Base-by-base conservation (phyloP, 2,329 filamentous ascomycete species). In the Arthroderma sp. region DNA sequence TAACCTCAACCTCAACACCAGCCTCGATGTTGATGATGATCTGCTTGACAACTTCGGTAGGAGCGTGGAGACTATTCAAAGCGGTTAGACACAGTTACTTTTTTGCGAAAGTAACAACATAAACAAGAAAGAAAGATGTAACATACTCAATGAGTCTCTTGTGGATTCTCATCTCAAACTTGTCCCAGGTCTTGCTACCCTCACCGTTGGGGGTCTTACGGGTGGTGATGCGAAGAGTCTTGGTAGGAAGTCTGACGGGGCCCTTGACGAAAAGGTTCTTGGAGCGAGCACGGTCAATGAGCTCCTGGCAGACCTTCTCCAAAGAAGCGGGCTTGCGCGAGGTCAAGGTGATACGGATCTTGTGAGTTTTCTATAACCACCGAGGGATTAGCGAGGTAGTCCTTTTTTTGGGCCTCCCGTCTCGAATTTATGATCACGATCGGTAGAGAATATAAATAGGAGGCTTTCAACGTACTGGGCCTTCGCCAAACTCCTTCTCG, bases 141-240 rank as follows among this genome's bases (percentile, higher is more conserved):
- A 77, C 80, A 61, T 67, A 85, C 80, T 94, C 88, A 66, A 95
- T 95, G 65, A 95, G 78, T 61, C 88, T 84, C 83, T 95, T 95
- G 81, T 95, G 87, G 69, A 95, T 94, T 75, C 89, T 83, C 87
- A 98, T 93, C 83, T 98, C 89, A 72, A 77, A 98, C 71, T 78
- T 81, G 70, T 96, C 91, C 91, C 91, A 98, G 66, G 91, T 98
- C 86, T 98, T 98, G 72, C 84, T 93, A 75, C 91, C 91, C 81
- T 98, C 91, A 84, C 91, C 91, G 74, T 85, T 91, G 69, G 91
- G 91, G 56, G 91, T 96, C 84, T 98, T 98, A 66, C 91, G 84
- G 77, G 91, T 94, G 68, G 85, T 86, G 77, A 94, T 80, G 78
- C 91, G 86, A 64, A 96, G 80, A 69, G 80, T 85, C 83, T 95